A percentile compares a stretch with the other conserved stretches of the same genome.
Evolutionary conservation across 768 basidiomycete genomes (phyloP).

Genomic region (Podaxis rugospora): DNA sequence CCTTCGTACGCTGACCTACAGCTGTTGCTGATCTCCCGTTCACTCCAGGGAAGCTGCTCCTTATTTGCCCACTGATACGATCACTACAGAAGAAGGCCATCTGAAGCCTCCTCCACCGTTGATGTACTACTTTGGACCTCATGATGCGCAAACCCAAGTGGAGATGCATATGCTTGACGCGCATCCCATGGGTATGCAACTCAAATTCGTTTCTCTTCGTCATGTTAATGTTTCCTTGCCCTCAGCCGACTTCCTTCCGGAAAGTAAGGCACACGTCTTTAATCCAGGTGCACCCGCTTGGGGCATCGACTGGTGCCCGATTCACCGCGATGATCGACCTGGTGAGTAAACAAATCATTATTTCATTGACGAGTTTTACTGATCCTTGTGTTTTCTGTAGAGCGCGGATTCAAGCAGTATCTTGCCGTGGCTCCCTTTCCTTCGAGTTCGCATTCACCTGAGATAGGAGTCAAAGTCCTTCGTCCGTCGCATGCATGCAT

Average conservation of each 20-base stretch:
- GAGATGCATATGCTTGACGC: no score
- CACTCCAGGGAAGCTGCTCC: no score
- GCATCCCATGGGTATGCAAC: no score
- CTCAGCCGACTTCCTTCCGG: conserved; percentile 56
- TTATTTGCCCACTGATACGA: no score
- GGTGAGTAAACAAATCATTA: conserved; percentile 32
- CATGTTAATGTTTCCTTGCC: background rate
- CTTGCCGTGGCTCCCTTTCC: conserved; percentile 80
- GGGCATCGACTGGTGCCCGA: conserved; percentile 93
- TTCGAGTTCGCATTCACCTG: conserved; percentile 56
- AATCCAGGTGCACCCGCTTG: conserved; percentile 89
- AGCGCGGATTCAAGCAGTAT: conserved; percentile 62
- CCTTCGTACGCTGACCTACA: no score
- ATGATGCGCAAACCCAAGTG: no score
- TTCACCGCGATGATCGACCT: conserved; percentile 50
- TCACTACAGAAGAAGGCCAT: no score
- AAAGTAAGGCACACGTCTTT: conserved; percentile 65
- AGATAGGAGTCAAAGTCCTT: conserved; percentile 54
- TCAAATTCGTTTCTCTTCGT: no score
- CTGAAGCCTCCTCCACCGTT: no score
- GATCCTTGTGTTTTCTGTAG: conserved; percentile 26
- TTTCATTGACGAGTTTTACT: background rate
- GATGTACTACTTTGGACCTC: no score
- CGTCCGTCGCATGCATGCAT: conserved; percentile 64
- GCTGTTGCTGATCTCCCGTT: no score